Base-by-base conservation (phyloP, 805 yeast species). In the Candida succiphila region DNA sequence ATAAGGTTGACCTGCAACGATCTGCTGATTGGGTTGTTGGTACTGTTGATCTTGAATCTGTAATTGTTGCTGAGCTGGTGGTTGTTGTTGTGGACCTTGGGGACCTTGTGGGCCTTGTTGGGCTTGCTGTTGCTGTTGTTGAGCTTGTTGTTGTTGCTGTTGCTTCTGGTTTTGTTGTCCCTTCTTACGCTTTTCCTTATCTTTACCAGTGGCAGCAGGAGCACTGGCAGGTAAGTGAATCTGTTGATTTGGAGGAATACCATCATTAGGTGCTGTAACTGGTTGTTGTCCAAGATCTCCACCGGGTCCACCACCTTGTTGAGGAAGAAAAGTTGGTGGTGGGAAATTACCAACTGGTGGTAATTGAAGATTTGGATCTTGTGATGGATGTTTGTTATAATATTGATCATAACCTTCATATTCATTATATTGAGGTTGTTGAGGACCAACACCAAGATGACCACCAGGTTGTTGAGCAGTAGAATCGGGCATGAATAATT, bases 261-360 rank as follows among this genome's bases (percentile, higher is more conserved):
- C 58, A 5, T 54, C 33, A 14, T 37, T 43, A 16, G 49, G 40
- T 17, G 51, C 33, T 5, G 59, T 48, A 1, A 52, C 49, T 7
- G 26, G n/a, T 7, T 6, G 6, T 9, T 7, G 17, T 8, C 15
- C n/a, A 15, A 7, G 7, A 9, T n/a, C 26, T 5, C 7, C n/a
- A 24, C 14, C 26, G n/a, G 26, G 5, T 12, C 7, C 26, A 24
- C 26, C 26, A 17, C 10, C 21, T 4, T 16, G 24, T 34, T 14
- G 28, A 20, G 16, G 49, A 16, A 49, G 49, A 31, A 54, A 49
- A 17, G 64, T 57, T 28, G 81, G 78, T 8, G 94, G 86, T 28
- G 85, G 87, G 51, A 85, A 85, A 52, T 72, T 84, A 5, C 95
- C 95, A 21, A 85, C 86, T 2, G 95, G 95, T 8, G 95, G 95